Evolutionary conservation across 768 basidiomycete genomes (phyloP), one percentile per base, ranked within the genome.

Genomic region (Phlegmacium glaucopus): DNA sequence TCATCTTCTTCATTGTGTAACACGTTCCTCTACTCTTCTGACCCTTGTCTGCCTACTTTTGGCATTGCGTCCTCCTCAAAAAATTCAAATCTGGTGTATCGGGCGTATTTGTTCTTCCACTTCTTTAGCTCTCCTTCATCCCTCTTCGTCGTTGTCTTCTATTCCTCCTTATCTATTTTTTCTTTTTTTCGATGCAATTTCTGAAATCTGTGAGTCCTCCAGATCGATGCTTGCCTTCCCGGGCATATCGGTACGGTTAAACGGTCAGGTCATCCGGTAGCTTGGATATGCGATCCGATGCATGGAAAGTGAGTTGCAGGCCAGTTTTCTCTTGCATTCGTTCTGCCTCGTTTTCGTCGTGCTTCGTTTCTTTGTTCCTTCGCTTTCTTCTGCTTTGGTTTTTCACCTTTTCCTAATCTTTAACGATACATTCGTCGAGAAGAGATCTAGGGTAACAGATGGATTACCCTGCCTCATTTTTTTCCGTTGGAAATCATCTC

Each of bases 231-330:
- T 44, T 44, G 47, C 28, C 82, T 98, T 7, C 76, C 92, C 0
- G 75, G 66, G 0, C 95, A 98, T 62, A 94, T 99, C 62, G 63
- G 65, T 10, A 85, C 83, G 7, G 94, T 99, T 12, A 83, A 88
- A 60, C 52, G 68, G 42, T 85, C 91, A 2, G 80, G 79, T 0
- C 94, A 98, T 61, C 88, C 89, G 1, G 94, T 96, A 2, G 80
- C 85, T 8, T 98, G 94, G 93, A 79, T 94, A 42, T 94, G 90
- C 60, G 96, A 98, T 67, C 94, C 94, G 2, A 98, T 98, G 95
- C 95, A 98, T 57, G 95, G 94, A 71, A 96, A 97, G 92, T 93
- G 60, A 57, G 89, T 76, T 13, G 6, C 32, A n/a, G n/a, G 32
- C 4, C n/a, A 28, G 26, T 29, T 7, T 12, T 36, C 30, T 42